Percentiles rank a stretch among this genome's conserved stretches.
Conservation (phyloP, 1,284 basidiomycete genomes). For the Meripilus lineatus region DNA sequence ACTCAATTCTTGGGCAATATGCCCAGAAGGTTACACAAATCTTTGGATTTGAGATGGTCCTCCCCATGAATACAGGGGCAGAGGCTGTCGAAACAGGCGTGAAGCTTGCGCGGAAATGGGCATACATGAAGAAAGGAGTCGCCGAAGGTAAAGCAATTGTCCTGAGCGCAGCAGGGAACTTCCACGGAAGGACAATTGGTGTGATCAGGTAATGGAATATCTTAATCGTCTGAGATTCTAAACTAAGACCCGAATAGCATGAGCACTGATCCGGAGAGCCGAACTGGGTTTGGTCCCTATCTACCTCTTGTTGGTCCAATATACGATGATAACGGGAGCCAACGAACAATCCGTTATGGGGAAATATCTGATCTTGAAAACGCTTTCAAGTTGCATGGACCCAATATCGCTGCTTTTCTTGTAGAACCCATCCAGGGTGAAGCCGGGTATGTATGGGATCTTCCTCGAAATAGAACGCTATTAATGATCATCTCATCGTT, state of each 20-base stretch:
- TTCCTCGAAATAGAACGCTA: neutral
- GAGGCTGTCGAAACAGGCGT: constrained; percentile 93
- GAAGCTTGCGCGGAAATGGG: constrained; percentile 92
- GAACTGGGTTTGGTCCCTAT: constrained; percentile 89
- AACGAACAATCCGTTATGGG: constrained; percentile 74
- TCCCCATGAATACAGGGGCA: constrained; percentile 99
- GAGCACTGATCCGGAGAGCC: constrained; percentile 93
- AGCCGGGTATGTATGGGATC: constrained; percentile 70
- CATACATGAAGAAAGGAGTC: constrained; percentile 84
- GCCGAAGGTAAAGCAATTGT: constrained; percentile 83
- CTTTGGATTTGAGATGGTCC: constrained; percentile 91
- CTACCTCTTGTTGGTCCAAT: constrained; percentile 82
- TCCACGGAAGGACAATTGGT: constrained; percentile 93
- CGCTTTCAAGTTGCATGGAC: constrained; percentile 79
- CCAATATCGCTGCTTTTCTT: constrained; percentile 88
- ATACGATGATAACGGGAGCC: constrained; percentile 46
- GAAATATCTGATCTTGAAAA: constrained; percentile 78
- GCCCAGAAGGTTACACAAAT: constrained; percentile 82
- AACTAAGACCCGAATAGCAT: constrained; percentile 46
- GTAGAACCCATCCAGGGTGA: constrained; percentile 99
- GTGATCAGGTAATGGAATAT: constrained; percentile 77
- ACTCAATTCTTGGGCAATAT: constrained; percentile 86
- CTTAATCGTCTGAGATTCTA: constrained; percentile 16
- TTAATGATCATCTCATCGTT: constrained; percentile 4
- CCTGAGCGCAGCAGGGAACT: constrained; percentile 88